Base-by-base conservation (phyloP, 768 basidiomycete species). In the Serendipita sp. region DNA sequence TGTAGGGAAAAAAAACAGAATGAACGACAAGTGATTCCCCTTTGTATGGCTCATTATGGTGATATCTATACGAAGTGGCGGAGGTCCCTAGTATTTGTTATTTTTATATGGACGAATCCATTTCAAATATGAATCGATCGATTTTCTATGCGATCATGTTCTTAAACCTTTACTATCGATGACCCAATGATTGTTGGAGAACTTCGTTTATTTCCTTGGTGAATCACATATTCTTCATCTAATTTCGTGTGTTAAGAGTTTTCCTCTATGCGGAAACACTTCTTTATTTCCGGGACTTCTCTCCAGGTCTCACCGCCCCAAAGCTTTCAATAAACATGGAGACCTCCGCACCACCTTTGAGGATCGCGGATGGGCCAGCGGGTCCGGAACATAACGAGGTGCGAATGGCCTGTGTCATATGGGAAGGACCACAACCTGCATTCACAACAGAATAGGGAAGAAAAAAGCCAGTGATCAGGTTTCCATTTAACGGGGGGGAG, bases 241-340 rank as follows among this genome's bases (percentile, higher is more conserved):
- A 23, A 23, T 23, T 23, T 23, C 23, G 23, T 23, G 23, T 23
- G 23, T 23, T 23, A 23, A 23, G 23, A 23, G 23, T 23, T 23
- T 23, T 23, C 23, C 23, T 23, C 23, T 23, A 23, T 23, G 23
- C 23, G 23, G 23, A 23, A 23, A 23, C 23, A 23, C 23, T 23
- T 23, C 23, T 23, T 23, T 23, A 23, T 23, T 23, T 23, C 23
- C 23, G 23, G 23, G 23, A 23, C 23, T 23, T 23, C 23, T 23
- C 23, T 23, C 23, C 23, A 23, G 23, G 23, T 23, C 40, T 40
- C 6, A 60, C 55, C 10, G 55, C 55, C 8, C 55, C 55, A 37
- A 60, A 60, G 36, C 34, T 60, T 37, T 60, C 55, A 29, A 60
- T 60, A n/a, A 33, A 60, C 55, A 60, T 60, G 23, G 55, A 60